These are phyloP conservation scores for Alternaria panax DNA, from an alignment of 2,329 filamentous ascomycete genomes.

Conservation along the genomic window DNA sequence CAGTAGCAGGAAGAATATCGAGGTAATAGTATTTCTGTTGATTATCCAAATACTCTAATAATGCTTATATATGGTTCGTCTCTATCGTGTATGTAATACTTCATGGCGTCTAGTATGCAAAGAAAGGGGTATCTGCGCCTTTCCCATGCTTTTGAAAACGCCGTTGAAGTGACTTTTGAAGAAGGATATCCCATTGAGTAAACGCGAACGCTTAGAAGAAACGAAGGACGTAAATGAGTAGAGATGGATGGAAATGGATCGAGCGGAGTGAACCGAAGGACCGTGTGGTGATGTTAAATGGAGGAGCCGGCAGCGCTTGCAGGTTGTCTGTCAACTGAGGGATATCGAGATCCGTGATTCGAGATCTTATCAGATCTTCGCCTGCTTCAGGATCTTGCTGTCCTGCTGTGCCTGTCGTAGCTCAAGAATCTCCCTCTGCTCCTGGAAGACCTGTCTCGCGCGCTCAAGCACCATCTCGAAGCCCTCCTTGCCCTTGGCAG, in stretches of 20 bases:
- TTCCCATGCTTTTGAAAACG: constrained; percentile 19
- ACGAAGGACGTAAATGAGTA: constrained; percentile 1
- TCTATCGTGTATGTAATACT: constrained; percentile 17
- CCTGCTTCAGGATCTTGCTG: constrained; percentile 41
- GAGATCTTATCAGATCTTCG: constrained; percentile 33
- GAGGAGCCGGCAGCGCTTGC: constrained; percentile 10
- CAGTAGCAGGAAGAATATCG: not conserved
- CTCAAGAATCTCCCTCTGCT: constrained; percentile 74
- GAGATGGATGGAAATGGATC: constrained; percentile 2
- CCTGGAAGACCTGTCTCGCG: constrained; percentile 88
- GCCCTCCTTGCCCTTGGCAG: constrained; percentile 85
- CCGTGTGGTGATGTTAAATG: not conserved
- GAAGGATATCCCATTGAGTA: not conserved
- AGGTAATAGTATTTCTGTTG: not conserved
- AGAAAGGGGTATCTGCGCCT: constrained; percentile 20
- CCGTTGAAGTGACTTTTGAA: constrained; percentile 9
- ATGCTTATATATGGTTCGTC: constrained; percentile 5
- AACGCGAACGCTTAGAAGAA: constrained; percentile 2
- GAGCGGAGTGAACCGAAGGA: not conserved
- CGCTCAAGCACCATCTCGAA: constrained; percentile 95
- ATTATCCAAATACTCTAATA: not conserved
- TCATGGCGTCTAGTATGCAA: constrained; percentile 4
- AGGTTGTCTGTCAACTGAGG: not conserved
- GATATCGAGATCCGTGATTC: not conserved
- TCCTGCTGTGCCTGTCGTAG: constrained; percentile 57